Conservation (phyloP, 306 rosid genomes). For the Vigna reflexopilosa region DNA sequence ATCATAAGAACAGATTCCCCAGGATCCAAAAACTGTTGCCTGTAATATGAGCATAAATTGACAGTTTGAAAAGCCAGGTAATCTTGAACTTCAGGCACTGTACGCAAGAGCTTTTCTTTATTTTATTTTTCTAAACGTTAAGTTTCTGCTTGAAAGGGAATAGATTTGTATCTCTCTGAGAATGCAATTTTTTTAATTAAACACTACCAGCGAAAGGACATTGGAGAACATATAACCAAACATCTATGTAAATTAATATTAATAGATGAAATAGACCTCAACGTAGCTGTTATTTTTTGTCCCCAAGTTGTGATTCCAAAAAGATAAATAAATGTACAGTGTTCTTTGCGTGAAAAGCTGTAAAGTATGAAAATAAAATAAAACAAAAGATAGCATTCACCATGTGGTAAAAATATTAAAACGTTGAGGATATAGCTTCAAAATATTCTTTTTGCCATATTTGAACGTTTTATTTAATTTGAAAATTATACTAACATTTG, state of each 20-base stretch:
- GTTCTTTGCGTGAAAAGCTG: slow-evolving; percentile 8
- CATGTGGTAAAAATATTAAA: slow-evolving; percentile 26
- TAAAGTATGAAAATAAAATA: background rate
- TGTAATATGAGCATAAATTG: slow-evolving; percentile 42
- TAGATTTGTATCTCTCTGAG: background rate
- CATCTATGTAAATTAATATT: background rate
- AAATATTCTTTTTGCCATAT: background rate
- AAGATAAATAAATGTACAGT: background rate
- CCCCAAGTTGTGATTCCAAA: background rate
- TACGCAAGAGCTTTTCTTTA: background rate
- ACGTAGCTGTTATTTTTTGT: background rate
- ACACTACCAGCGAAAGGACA: background rate
- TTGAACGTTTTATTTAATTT: background rate
- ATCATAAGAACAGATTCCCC: slow-evolving; percentile 97
- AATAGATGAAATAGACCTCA: background rate
- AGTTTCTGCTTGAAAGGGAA: background rate
- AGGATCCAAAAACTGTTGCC: slow-evolving; percentile 97
- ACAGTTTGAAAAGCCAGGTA: slow-evolving; percentile 25
- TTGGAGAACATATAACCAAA: background rate
- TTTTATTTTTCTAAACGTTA: background rate
- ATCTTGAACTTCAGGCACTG: slow-evolving; percentile 19
- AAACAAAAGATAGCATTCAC: slow-evolving; percentile 28
- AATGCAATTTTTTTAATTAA: background rate
- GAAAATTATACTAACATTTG: background rate
- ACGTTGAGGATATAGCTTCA: slow-evolving; percentile 26